These are phyloP conservation scores for Rhodotorula sp. DNA, from an alignment of 1,284 basidiomycete species.

Conservation along the genomic window DNA sequence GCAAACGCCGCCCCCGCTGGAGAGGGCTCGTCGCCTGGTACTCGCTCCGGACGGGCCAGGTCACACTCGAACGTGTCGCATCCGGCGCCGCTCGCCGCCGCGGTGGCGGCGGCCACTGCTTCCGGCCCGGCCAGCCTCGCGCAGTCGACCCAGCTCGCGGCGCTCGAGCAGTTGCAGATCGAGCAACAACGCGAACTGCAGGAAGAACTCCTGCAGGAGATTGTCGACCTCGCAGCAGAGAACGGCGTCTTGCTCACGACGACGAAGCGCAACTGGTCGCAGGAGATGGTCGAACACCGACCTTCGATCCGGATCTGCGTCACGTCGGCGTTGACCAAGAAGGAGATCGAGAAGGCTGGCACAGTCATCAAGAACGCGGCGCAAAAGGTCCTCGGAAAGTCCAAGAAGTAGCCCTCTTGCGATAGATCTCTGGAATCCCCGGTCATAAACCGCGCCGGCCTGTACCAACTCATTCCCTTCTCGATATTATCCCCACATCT, in stretches of 20 bases:
- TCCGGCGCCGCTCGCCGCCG: constrained; percentile 39
- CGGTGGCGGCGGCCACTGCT: constrained; percentile 14
- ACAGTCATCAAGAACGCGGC: constrained; percentile 70
- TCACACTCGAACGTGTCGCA: constrained; percentile 48
- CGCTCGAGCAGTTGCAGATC: neutral
- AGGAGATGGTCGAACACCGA: constrained; percentile 75
- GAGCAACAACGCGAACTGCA: constrained; percentile 61
- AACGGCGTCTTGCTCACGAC: constrained; percentile 77
- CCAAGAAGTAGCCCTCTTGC: constrained; percentile 30
- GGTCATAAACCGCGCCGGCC: too few species aligned
- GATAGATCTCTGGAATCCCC: too few species aligned
- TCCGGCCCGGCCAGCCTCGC: constrained; percentile 47
- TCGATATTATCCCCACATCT: too few species aligned
- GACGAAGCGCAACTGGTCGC: constrained; percentile 72
- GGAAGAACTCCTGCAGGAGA: constrained; percentile 75
- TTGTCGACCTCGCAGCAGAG: constrained; percentile 62
- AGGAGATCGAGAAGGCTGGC: constrained; percentile 88
- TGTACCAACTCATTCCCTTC: too few species aligned
- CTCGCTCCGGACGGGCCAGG: constrained; percentile 4
- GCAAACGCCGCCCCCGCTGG: constrained; percentile 35
- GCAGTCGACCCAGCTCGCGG: constrained; percentile 35
- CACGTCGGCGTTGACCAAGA: constrained; percentile 72
- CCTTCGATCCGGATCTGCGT: constrained; percentile 87
- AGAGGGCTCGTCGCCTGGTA: constrained; percentile 39
- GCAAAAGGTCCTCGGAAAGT: constrained; percentile 61